Base-by-base conservation (phyloP, 2,329 filamentous ascomycete genomes). In the Fusarium sp. region DNA sequence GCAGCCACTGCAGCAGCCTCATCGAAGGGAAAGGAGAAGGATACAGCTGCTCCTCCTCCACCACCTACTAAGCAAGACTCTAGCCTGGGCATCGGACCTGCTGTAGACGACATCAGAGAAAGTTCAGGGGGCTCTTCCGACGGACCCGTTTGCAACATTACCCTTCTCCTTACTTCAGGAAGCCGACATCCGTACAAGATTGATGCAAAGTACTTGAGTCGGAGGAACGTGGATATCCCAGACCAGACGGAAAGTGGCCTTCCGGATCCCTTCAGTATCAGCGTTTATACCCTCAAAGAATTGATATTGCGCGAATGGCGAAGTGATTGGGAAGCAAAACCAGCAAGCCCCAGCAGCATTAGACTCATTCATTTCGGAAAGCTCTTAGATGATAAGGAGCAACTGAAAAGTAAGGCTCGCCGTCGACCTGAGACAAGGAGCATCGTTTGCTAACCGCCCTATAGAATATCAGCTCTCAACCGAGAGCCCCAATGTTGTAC, bases 271-370 rank as follows among this genome's bases (percentile, higher is more conserved):
- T 95, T 94, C 79, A 93, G 92, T 79, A 94, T 98, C 83, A 97
- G 93, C 75, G 92, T 97, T 56, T 97, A 98, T 81, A 97, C 94
- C 7, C 85, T 98, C 73, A 98, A 98, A 83, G 95, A 98, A 84
- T 85, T 98, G 79, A 97, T 98, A 80, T 89, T 96, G 85, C 89
- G 94, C 77, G 95, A 98, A 81, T 98, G 95, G 95, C 88, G 94
- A 75, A 91, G 91, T 77, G 94, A 98, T 80, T 98, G 95, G 95
- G 95, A 97, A 78, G 85, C 91, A 22, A 91, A 93, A 78, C 95
- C 95, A 4, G 90, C 92, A 31, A 96, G 93, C 79, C 95, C 95
- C 16, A 95, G 91, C 78, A 93, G 92, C 70, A 98, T 98, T 85
- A 88, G 95, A 56, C 84, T 98, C 77, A 98, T 98, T 78, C 93